Base-by-base conservation (phyloP, 495 filamentous ascomycete genomes). In the Penicillium longicatenatum region DNA sequence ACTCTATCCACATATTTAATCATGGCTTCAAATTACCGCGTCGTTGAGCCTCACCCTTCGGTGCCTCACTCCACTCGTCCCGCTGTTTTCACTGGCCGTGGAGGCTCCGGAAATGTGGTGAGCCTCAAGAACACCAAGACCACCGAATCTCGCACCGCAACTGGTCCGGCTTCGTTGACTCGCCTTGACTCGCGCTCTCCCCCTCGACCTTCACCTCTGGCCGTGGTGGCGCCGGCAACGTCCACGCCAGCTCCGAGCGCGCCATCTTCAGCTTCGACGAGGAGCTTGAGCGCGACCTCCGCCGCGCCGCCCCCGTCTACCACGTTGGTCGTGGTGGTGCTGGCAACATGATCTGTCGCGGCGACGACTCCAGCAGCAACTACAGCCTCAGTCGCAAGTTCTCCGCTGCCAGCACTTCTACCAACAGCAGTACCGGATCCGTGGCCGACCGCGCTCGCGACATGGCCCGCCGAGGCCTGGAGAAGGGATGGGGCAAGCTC, bases 261-360 rank as follows among this genome's bases (percentile, higher is more conserved):
- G 82, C 89, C 60, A 85, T 91, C 64, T 89, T 97, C 79, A 88
- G 84, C 58, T 94, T 97, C 76, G 91, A 96, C 74, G 93, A 97
- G 80, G 93, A 97, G 70, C 85, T 93, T 57, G 82, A 88, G 63
- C 84, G 87, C 58, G 87, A 88, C 58, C 71, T 83, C 58, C 79
- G 82, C 62, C 82, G 76, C 50, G 77, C 83, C 29, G 85, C 84
- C 6, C 84, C 86, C 22, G 82, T 91, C 45, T 91, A 86, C 76
- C 87, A 94, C 67, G 87, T 94, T 52, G 94, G 94, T 42, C 85
- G 93, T 31, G 94, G 94, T 41, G 94, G 94, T 50, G 89, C 88
- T 33, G 94, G 92, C 26, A 98, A 98, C 76, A 79, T 86, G 64
- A 82, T 86, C 46, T 69, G 57, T 63, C 54, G 71, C 57, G 69